A percentile compares a stretch with the other conserved stretches of the same genome.
Conservation (phyloP, 352 stramenopile genomes). For the Globisporangium recalcitrans region DNA sequence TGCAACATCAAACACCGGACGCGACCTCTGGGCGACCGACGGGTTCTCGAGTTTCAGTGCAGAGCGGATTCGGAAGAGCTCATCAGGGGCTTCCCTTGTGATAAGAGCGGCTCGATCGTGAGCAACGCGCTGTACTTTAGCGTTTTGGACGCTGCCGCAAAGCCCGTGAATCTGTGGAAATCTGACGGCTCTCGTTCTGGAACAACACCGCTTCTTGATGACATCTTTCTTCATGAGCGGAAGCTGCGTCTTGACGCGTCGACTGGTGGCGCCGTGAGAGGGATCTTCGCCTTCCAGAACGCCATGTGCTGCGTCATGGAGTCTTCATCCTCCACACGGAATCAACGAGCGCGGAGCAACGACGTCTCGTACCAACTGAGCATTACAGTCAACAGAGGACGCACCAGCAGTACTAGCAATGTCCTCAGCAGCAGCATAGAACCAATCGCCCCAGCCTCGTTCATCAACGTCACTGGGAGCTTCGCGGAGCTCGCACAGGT, state of each 20-base stretch:
- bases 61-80: constrained; percentile 14
- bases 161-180: constrained; percentile 23
- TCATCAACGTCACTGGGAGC: constrained; percentile 14
- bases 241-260: constrained; percentile 6
- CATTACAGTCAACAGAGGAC: constrained; percentile 21
- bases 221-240: constrained; percentile 18
- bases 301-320: constrained; percentile 24
- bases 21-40: constrained; percentile 71
- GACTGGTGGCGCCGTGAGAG: neutral
- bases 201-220: constrained; percentile 22
- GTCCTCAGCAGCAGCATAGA: neutral
- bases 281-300: constrained; percentile 19
- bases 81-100: neutral
- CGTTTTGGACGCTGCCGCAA: constrained; percentile 13
- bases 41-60: constrained; percentile 27
- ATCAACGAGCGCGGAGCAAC: neutral
- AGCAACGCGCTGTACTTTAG: constrained; percentile 27
- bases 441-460: neutral
- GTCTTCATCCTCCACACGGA: neutral
- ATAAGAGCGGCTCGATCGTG: constrained; percentile 6
- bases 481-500: constrained; percentile 16
- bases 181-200: constrained; percentile 25
- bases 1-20: constrained; percentile 34
- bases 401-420: constrained; percentile 8
- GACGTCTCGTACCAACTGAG: constrained; percentile 15